These are phyloP conservation scores for Hygrocybe coccinea DNA, from an alignment of 768 basidiomycete genomes.

Conservation along the genomic window DNA sequence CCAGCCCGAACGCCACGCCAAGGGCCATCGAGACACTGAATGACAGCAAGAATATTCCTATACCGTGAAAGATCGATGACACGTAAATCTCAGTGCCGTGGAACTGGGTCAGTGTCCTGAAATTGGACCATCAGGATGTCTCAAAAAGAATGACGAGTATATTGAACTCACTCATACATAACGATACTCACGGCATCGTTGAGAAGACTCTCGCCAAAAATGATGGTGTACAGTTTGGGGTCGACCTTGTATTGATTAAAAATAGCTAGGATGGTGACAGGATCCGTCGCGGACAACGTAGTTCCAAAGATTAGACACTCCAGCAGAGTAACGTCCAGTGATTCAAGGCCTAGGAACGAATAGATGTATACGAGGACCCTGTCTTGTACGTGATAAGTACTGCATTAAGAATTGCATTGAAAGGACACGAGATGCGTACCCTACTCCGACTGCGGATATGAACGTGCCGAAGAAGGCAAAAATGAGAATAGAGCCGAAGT, in stretches of 20 bases:
- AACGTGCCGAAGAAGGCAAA: constrained; percentile 96
- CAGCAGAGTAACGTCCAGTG: constrained; percentile 75
- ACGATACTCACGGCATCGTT: constrained; percentile 99
- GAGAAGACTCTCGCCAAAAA: constrained; percentile 93
- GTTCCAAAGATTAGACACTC: constrained; percentile 97
- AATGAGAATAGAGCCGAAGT: constrained; percentile 92
- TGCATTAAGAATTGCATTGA: background rate
- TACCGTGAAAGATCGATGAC: constrained; percentile 87
- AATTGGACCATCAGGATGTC: background rate
- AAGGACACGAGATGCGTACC: constrained; percentile 49
- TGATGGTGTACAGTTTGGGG: constrained; percentile 93
- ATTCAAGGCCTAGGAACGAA: constrained; percentile 88
- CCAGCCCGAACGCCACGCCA: constrained; percentile 87
- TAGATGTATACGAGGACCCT: constrained; percentile 93
- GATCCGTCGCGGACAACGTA: constrained; percentile 94
- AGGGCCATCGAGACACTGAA: constrained; percentile 94
- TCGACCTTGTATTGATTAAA: constrained; percentile 99
- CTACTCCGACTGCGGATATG: constrained; percentile 92
- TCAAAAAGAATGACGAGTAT: background rate
- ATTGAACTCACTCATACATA: constrained; percentile 90
- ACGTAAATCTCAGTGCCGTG: constrained; percentile 85
- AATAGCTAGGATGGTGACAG: constrained; percentile 95
- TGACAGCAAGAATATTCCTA: constrained; percentile 95
- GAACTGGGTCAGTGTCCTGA: constrained; percentile 86
- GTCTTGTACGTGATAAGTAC: constrained; percentile 47